A percentile compares a stretch with the other conserved stretches of the same genome.
Evolutionary conservation across 2,329 filamentous ascomycete species (phyloP).

Genomic region (Teratosphaeria pseudoeucalypti): DNA sequence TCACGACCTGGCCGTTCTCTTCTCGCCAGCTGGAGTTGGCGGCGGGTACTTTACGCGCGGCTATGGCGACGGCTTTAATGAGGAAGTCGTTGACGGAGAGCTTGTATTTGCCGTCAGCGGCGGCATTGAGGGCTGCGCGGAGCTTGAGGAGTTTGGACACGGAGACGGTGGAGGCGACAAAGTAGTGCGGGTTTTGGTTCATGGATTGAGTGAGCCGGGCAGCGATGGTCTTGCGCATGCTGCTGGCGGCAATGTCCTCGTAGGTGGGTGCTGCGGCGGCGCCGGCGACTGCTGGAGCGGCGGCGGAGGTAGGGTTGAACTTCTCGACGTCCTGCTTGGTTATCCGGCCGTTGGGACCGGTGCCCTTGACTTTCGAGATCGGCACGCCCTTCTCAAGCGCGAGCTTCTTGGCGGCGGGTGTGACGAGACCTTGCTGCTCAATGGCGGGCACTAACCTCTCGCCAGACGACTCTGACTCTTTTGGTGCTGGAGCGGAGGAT

Average conservation of each 20-base stretch:
- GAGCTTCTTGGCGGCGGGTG: conserved; percentile 65
- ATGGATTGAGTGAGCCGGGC: conserved; percentile 79
- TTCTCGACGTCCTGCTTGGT: conserved; percentile 92
- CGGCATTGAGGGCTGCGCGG: conserved; percentile 81
- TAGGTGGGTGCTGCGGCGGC: conserved; percentile 54
- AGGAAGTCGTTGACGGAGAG: conserved; percentile 99
- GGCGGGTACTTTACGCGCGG: conserved; percentile 84
- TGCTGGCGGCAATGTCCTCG: conserved; percentile 72
- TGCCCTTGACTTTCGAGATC: conserved; percentile 71
- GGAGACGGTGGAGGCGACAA: conserved; percentile 81
- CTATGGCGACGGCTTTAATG: conserved; percentile 86
- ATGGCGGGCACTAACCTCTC: conserved; percentile 74
- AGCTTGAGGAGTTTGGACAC: conserved; percentile 95
- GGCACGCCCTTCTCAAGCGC: conserved; percentile 76
- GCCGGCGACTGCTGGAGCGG: conserved; percentile 37
- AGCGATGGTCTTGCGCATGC: conserved; percentile 98
- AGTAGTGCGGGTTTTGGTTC: conserved; percentile 96
- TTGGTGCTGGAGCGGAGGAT: conserved; percentile 42
- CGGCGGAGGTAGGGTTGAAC: conserved; percentile 43
- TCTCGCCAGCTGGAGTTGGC: conserved; percentile 91
- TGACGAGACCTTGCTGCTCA: conserved; percentile 67
- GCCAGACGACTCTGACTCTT: conserved; percentile 62
- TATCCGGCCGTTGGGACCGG: conserved; percentile 74
- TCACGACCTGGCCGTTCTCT: conserved; percentile 63
- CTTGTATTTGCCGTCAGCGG: conserved; percentile 89